phyloP scores from a whole-genome alignment of 129 eudicot genomes.

The Helianthus tuberosus region DNA sequence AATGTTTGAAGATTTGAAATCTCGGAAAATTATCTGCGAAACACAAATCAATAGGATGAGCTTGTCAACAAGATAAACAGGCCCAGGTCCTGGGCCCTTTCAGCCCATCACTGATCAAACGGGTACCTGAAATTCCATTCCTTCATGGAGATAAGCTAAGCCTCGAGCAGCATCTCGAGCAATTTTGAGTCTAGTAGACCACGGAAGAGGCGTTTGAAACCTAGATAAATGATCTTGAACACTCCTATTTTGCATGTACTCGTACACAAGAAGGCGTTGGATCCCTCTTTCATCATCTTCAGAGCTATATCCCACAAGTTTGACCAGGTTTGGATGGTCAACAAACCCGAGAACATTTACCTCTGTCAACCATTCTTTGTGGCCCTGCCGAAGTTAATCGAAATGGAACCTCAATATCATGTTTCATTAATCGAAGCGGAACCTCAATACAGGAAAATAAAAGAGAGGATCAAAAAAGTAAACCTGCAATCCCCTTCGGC shows the following conservation, averaged over 20 bases:
- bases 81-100: too few species aligned
- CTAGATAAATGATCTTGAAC: slow-evolving; percentile 78
- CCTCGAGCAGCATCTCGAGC: slow-evolving; percentile 92
- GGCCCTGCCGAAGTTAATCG: slow-evolving; percentile 46
- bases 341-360: slow-evolving; percentile 80
- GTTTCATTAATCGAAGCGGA: too few species aligned
- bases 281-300: slow-evolving; percentile 86
- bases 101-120: not conserved
- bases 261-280: slow-evolving; percentile 81
- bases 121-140: slow-evolving; percentile 84
- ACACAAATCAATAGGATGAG: not conserved
- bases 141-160: slow-evolving; percentile 83
- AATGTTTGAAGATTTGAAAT: slow-evolving; percentile 87
- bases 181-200: slow-evolving; percentile 67
- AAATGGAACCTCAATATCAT: too few species aligned
- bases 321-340: slow-evolving; percentile 81
- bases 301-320: slow-evolving; percentile 78
- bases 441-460: too few species aligned
- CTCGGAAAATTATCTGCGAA: slow-evolving; percentile 80
- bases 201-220: slow-evolving; percentile 66
- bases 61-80: not conserved
- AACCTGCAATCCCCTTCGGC: slow-evolving; percentile 66
- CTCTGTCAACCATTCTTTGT: slow-evolving; percentile 93
- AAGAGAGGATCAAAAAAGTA: too few species aligned
- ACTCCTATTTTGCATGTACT: slow-evolving; percentile 74